phyloP scores from a whole-genome alignment of 2,329 filamentous ascomycete species.

The Leptographium galeiforme region DNA sequence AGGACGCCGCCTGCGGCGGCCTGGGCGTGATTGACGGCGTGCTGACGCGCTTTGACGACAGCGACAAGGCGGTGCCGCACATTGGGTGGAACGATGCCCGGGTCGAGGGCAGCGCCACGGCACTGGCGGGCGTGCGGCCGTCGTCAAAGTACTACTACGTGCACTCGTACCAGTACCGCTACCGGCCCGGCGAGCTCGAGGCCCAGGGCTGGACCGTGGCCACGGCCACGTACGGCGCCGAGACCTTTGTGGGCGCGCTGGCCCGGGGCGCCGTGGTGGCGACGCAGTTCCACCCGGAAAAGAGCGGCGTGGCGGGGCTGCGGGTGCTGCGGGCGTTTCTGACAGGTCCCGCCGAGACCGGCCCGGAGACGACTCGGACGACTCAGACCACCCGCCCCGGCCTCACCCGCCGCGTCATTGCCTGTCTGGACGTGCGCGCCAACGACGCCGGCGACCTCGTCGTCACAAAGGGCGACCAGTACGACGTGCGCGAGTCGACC shows the following conservation, averaged over 20 bases:
- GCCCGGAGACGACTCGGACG: too few species aligned
- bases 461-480: constrained; percentile 96
- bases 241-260: constrained; percentile 85
- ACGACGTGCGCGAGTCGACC: constrained; percentile 88
- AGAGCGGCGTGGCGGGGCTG: constrained; percentile 81
- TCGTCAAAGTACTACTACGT: constrained; percentile 98
- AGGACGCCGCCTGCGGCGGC: constrained; percentile 59
- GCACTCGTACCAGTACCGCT: constrained; percentile 81
- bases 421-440: constrained; percentile 86
- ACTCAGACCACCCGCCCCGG: constrained; percentile 27
- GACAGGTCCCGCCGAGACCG: constrained; percentile 23
- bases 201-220: constrained; percentile 82
- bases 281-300: constrained; percentile 96
- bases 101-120: constrained; percentile 36
- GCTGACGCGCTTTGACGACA: constrained; percentile 64
- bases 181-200: constrained; percentile 61
- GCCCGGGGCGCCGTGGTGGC: constrained; percentile 75
- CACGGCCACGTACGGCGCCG: constrained; percentile 71
- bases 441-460: constrained; percentile 93
- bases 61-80: constrained; percentile 83
- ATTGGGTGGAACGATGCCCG: constrained; percentile 97
- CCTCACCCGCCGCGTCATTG: constrained; percentile 85
- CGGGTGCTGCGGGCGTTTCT: constrained; percentile 77
- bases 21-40: constrained; percentile 59
- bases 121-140: constrained; percentile 59